A percentile compares a stretch with the other conserved stretches of the same genome.
These are phyloP conservation scores for Croton setiger DNA, from an alignment of 441 rosid species.

Conservation along the genomic window DNA sequence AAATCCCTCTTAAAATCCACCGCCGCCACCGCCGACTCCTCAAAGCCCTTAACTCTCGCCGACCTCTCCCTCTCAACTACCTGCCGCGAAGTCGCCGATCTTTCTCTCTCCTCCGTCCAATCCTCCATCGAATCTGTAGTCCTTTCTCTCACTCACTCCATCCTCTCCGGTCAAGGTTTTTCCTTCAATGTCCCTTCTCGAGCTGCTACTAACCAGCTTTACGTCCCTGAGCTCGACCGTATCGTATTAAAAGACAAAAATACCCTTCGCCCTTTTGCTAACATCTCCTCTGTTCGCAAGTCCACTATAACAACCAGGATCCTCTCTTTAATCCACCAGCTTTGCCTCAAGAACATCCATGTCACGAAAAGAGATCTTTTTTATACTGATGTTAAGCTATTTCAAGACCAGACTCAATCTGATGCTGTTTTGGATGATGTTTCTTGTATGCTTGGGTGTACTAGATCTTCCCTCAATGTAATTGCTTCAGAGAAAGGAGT, in stretches of 20 bases:
- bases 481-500: conserved; percentile 94
- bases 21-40: conserved; percentile 39
- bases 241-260: conserved; percentile 91
- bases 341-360: conserved; percentile 73
- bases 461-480: conserved; percentile 86
- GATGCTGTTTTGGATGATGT: conserved; percentile 86
- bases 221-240: conserved; percentile 98
- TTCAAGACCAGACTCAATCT: conserved; percentile 93
- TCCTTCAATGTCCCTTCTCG: conserved; percentile 91
- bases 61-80: conserved; percentile 70
- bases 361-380: conserved; percentile 98
- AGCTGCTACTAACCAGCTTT: conserved; percentile 86
- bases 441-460: conserved; percentile 91
- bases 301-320: conserved; percentile 81
- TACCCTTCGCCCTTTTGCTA: conserved; percentile 80
- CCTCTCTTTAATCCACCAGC: conserved; percentile 82
- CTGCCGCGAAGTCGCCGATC: conserved; percentile 88
- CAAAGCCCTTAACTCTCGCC: conserved; percentile 67
- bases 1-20: conserved; percentile 30
- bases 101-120: conserved; percentile 78
- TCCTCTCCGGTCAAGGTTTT: conserved; percentile 84
- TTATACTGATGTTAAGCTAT: conserved; percentile 95
- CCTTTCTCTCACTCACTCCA: conserved; percentile 66
- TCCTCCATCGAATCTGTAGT: conserved; percentile 67
- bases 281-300: conserved; percentile 81